phyloP scores from a whole-genome alignment of 2,329 filamentous ascomycete genomes.

The Xylariaceae sp. region DNA sequence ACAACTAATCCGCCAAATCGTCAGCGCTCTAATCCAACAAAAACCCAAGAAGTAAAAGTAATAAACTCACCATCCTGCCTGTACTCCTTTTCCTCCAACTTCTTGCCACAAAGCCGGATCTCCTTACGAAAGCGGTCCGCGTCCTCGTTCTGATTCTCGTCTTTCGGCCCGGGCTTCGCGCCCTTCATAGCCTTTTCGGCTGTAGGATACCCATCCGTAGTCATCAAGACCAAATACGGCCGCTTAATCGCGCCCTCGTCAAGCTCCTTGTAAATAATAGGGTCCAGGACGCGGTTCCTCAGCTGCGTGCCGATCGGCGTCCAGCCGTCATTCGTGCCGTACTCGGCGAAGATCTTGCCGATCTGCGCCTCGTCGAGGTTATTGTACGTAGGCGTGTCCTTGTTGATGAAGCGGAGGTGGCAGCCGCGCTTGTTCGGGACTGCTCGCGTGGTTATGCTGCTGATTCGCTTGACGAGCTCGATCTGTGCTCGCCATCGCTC shows the following conservation, averaged over 20 bases:
- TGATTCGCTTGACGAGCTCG: slow-evolving; percentile 16
- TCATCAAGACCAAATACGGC: slow-evolving; percentile 13
- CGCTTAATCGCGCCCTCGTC: slow-evolving; percentile 11
- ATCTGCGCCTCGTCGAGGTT: slow-evolving; percentile 13
- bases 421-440: slow-evolving; percentile 15
- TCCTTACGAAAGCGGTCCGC: slow-evolving; percentile 10
- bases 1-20: not conserved
- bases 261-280: slow-evolving; percentile 14
- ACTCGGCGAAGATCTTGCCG: slow-evolving; percentile 3
- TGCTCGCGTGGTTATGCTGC: slow-evolving; percentile 9
- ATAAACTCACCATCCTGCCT: slow-evolving; percentile 9
- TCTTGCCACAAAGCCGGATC: slow-evolving; percentile 9
- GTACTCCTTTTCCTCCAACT: slow-evolving; percentile 6
- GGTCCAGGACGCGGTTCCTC: slow-evolving; percentile 13
- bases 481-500: slow-evolving; percentile 15
- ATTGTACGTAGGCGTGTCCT: slow-evolving; percentile 8
- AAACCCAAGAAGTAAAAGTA: not conserved
- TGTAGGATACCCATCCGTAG: slow-evolving; percentile 17
- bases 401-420: slow-evolving; percentile 21
- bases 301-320: slow-evolving; percentile 20
- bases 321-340: slow-evolving; percentile 3
- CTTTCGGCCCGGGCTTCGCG: not conserved
- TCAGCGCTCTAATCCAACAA: not conserved
- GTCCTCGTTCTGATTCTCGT: slow-evolving; percentile 13
- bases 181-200: slow-evolving; percentile 8